These are phyloP conservation scores for Paramecium tetraurelia DNA, from an alignment of 73 alveolate genomes.

Conservation along the genomic window DNA sequence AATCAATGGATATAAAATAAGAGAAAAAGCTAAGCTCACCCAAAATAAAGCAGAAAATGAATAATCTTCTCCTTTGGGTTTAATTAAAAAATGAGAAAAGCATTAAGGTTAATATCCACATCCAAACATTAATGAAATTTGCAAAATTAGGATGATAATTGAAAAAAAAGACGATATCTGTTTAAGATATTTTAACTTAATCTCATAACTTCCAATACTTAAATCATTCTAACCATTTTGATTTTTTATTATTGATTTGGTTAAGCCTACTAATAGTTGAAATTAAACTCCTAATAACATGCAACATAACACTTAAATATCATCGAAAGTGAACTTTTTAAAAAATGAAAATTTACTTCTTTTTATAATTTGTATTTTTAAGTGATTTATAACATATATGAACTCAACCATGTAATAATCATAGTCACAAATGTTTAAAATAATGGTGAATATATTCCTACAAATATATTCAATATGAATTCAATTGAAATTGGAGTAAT, in stretches of 20 bases:
- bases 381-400: neutral
- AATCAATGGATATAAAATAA: neutral
- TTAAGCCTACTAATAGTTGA: neutral
- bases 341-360: neutral
- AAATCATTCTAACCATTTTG: neutral
- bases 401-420: neutral
- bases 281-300: neutral
- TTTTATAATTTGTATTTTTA: neutral
- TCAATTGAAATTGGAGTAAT: neutral
- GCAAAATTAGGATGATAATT: neutral
- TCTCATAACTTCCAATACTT: neutral
- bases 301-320: neutral
- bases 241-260: neutral
- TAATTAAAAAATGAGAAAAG: neutral
- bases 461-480: neutral
- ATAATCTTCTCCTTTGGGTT: neutral
- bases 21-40: neutral
- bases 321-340: neutral
- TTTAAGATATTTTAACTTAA: neutral
- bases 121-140: neutral
- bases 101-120: neutral
- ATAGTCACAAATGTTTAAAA: neutral
- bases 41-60: constrained; percentile 16
- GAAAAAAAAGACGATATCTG: neutral
- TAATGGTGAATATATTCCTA: neutral